Base-by-base conservation (phyloP, 192 early-diverging fungal genomes). In the Backusella parvicylindrica region DNA sequence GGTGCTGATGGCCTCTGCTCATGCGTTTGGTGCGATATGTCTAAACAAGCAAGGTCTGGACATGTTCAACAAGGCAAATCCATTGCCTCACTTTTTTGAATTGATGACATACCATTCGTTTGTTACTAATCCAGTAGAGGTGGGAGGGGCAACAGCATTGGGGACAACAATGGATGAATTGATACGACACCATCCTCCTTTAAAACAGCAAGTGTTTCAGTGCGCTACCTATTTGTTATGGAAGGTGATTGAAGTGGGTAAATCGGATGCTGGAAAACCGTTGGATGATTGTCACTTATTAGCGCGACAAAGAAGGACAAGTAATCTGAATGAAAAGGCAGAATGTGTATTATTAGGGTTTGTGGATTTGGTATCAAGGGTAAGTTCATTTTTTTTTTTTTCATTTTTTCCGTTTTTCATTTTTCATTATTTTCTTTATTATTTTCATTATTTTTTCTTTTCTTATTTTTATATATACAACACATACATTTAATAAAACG, bases 1-100 rank as follows among this genome's bases (percentile, higher is more conserved):
- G 78, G 90, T 91, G 0, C 79, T 93, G 28, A 84, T 86, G 37
- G 92, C 93, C 23, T 84, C 97, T 13, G 93, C 96, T 7, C 93
- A 92, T 74, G 96, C 94, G 0, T 93, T 99, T 84, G 97, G 97
- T 37, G 97, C 98, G 18, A 93, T 98, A 21, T 98, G 97, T 76
- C 78, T 99, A 41, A 99, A 99, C 77, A 78, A 90, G 11, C 75
- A 82, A 6, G 98, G 98, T 6, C 75, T 99, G 75, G 92, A 96
- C 72, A 88, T 91, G 74, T 92, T 97, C 78, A 90, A 86, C 49
- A 83, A 87, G 32, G 88, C 87, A 2, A 89, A 88, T 36, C 89
- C 95, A 6, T 83, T 98, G 13, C 79, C 81, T 16, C 89, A 90
- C 70, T 92, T 90, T 41, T 91, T 99, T 40, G 80, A 84, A 1